A percentile compares a stretch with the other conserved stretches of the same genome.
Conservation (phyloP, 2,329 filamentous ascomycete genomes). For the Paecilomyces dactylethromorphus region DNA sequence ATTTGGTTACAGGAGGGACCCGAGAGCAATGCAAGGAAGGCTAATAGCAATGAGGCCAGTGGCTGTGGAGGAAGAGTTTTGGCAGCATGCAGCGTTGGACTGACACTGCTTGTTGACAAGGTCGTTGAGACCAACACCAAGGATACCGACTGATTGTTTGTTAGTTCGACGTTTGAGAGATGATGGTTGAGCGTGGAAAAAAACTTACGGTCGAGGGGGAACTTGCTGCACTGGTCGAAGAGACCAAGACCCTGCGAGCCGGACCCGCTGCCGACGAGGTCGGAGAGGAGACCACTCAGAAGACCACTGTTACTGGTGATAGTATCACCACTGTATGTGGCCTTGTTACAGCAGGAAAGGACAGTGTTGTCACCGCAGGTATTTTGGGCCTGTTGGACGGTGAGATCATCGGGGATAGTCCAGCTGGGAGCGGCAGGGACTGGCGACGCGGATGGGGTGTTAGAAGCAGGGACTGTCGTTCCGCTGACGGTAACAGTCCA, state of each 20-base stretch:
- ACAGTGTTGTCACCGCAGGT: constrained; percentile 33
- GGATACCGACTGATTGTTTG: constrained; percentile 13
- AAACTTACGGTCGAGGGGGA: constrained; percentile 24
- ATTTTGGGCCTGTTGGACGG: constrained; percentile 30
- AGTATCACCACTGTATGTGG: constrained; percentile 27
- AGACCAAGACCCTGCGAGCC: constrained; percentile 26
- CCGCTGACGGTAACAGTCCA: no score
- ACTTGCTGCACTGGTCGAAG: constrained; percentile 37
- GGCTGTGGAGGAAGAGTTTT: constrained; percentile 25
- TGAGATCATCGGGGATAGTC: constrained; percentile 23
- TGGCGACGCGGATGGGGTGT: not conserved
- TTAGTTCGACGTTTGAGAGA: constrained; percentile 1
- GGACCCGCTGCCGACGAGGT: constrained; percentile 29
- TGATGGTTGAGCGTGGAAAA: no score
- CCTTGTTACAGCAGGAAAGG: constrained; percentile 35
- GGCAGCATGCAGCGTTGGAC: constrained; percentile 35
- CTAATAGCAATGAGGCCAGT: constrained; percentile 27
- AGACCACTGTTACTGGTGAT: constrained; percentile 24
- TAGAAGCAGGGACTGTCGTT: not conserved
- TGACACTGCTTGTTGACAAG: constrained; percentile 32
- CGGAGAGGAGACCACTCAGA: constrained; percentile 26
- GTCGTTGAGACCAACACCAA: constrained; percentile 24
- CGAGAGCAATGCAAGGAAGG: constrained; percentile 33
- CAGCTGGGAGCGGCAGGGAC: constrained; percentile 21
- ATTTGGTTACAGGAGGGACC: constrained; percentile 28